These are phyloP conservation scores for Pseudisothecium myosuroides DNA, from an alignment of 225 moss, liverwort and hornwort genomes.

Conservation along the genomic window DNA sequence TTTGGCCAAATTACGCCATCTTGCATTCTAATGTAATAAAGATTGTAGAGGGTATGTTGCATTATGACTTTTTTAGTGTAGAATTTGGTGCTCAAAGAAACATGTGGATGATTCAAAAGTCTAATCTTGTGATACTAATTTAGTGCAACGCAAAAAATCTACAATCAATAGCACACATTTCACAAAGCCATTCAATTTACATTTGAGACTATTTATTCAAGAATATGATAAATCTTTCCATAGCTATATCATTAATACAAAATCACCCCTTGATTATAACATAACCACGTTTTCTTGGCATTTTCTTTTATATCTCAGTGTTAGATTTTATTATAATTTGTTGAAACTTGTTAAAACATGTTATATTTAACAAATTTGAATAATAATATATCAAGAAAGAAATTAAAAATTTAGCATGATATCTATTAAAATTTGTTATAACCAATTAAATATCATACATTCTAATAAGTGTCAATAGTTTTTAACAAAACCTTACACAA, in stretches of 20 bases:
- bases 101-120: too few relatives aligned
- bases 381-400: not conserved
- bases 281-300: not conserved
- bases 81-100: too few relatives aligned
- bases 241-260: not conserved
- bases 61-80: not conserved
- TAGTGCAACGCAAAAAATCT: too few relatives aligned
- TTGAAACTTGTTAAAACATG: not conserved
- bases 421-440: too few relatives aligned
- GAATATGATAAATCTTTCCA: not conserved
- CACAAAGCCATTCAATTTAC: not conserved
- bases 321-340: not conserved
- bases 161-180: not conserved
- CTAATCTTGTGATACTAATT: too few relatives aligned
- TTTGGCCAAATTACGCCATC: not conserved
- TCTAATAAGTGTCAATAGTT: not conserved
- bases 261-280: rapidly evolving
- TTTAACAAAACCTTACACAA: not conserved
- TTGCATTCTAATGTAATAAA: not conserved
- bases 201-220: not conserved
- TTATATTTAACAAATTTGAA: not conserved
- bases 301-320: too few relatives aligned
- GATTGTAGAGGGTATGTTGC: not conserved
- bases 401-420: not conserved
- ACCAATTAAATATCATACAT: not conserved